Percentiles rank a stretch among this genome's conserved stretches.
Evolutionary conservation across 352 stramenopile genomes (phyloP).

Genomic region (Globisporangium orthogonon): DNA sequence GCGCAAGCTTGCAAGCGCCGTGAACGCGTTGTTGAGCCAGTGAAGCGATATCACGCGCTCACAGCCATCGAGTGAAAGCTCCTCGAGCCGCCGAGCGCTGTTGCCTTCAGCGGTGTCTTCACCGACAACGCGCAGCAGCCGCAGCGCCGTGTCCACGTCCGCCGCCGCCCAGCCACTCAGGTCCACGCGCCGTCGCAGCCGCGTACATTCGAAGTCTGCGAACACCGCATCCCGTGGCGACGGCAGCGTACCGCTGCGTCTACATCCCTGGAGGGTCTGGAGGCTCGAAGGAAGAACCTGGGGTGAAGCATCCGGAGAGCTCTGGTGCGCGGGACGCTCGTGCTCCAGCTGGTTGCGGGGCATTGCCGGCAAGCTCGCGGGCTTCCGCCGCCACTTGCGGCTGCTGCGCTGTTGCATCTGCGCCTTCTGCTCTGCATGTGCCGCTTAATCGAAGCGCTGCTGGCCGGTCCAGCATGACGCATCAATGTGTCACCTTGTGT

Average conservation of each 20-base stretch:
- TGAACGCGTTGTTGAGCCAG: conserved; percentile 6
- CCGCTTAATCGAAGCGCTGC: not conserved
- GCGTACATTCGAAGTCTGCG: conserved; percentile 7
- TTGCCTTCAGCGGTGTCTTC: not conserved
- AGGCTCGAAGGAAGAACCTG: not conserved
- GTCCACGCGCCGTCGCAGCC: conserved; percentile 37
- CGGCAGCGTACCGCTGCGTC: not conserved
- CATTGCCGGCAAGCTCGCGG: conserved; percentile 2
- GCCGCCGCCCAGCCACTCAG: conserved; percentile 49
- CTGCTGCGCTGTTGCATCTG: conserved; percentile 2
- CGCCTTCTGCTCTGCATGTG: not conserved
- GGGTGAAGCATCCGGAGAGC: not conserved
- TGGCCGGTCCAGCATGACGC: not conserved
- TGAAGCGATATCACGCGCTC: conserved; percentile 11
- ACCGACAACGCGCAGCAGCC: conserved; percentile 15
- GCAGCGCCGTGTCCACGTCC: conserved; percentile 33
- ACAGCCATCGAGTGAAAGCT: conserved; percentile 24
- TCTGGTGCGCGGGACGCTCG: conserved; percentile 9
- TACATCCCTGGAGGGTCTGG: not conserved
- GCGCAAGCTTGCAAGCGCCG: conserved; percentile 8
- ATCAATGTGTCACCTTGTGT: no score
- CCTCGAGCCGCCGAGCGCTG: conserved; percentile 1
- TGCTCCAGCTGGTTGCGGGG: conserved; percentile 11
- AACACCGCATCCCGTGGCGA: conserved; percentile 15
- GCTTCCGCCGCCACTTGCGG: conserved; percentile 2